These are phyloP conservation scores for Carex parvula DNA, from an alignment of 176 grass and related monocot species.

Conservation along the genomic window DNA sequence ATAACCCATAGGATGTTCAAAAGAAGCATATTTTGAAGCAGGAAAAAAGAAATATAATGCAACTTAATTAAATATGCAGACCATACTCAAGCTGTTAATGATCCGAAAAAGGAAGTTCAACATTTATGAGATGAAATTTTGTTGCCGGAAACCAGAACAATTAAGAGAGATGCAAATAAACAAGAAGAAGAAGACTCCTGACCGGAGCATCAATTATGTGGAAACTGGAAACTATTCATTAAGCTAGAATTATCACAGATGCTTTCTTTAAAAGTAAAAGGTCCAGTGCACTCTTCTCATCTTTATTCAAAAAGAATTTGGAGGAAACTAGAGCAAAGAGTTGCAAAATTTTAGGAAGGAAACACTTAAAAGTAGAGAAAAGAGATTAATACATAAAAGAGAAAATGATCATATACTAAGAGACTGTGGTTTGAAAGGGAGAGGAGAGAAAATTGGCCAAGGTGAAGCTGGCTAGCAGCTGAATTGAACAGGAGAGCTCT, in stretches of 20 bases:
- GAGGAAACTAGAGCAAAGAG: background rate
- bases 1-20: background rate
- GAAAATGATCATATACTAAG: slow-evolving; percentile 42
- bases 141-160: background rate
- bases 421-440: slow-evolving; percentile 41
- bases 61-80: background rate
- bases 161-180: background rate
- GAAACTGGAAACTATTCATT: background rate
- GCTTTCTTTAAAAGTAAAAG: background rate
- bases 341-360: background rate
- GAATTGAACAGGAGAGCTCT: slow-evolving; percentile 47
- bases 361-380: background rate
- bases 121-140: background rate
- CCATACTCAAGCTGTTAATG: background rate
- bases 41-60: background rate
- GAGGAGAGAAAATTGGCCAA: slow-evolving; percentile 39
- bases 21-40: background rate
- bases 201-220: background rate
- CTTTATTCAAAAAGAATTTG: background rate
- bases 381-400: background rate
- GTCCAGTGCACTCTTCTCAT: background rate
- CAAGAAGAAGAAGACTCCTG: too few species aligned
- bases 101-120: background rate
- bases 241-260: background rate
- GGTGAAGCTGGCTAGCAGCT: slow-evolving; percentile 34